Base-by-base conservation (phyloP, 1,139 yeast species). In the Debaryomyces coudertii region DNA sequence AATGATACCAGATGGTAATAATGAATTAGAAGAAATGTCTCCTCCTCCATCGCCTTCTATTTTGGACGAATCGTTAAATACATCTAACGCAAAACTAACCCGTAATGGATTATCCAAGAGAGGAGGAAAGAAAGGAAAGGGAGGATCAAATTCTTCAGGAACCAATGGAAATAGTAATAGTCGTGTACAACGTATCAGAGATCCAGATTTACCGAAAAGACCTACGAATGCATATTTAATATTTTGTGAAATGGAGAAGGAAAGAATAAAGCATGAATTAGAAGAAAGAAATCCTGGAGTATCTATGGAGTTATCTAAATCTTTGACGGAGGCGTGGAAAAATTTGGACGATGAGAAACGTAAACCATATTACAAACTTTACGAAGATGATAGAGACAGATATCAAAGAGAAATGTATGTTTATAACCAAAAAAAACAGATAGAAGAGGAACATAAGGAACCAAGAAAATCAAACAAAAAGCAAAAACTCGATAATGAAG, bases 191-290 rank as follows among this genome's bases (percentile, higher is more conserved):
- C 70, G 71, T 50, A 61, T 71, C 23, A 79, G 90, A 57, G 96
- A 88, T 62, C 96, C 96, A 3, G 85, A 83, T 54, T 77, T 86
- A 58, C 97, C 97, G 12, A 88, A 88, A 57, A 77, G 95, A 56
- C 96, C 97, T 12, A 87, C 95, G 5, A 90, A 90, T 64, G 96
- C 97, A 7, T 90, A 90, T 60, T 73, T 90, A 52, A 80, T 89
- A 45, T 90, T 87, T 61, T 90, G 97, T 68, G 97, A 90, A 50
- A 70, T 81, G 69, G 95, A 89, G 60, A 87, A 89, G 64, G 96
- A 88, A 44, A 74, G 80, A 45, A 79, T 89, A 40, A 82, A 80
- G 53, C 76, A 75, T 45, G 82, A 83, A 49, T 67, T 63, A 46
- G 74, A 69, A 38, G 62, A 60, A 15, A 58, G 57, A 39, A 66